Conservation (phyloP, 2,329 filamentous ascomycete genomes). For the Penicillium sp. region DNA sequence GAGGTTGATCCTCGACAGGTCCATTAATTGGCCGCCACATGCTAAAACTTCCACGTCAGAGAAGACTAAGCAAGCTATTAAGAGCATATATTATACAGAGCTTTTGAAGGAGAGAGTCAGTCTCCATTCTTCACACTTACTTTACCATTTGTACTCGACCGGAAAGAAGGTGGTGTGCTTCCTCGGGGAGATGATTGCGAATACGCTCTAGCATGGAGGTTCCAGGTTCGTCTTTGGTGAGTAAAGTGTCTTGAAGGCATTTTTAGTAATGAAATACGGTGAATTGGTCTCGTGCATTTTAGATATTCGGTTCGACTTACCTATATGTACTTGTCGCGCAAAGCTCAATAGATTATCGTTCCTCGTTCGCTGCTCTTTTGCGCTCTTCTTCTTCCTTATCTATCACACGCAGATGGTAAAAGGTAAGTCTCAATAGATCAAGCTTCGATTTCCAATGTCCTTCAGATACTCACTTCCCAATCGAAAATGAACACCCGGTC, state of each 20-base stretch:
- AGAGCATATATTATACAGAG: not conserved
- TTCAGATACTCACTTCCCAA: slow-evolving; percentile 5
- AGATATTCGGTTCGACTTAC: not conserved
- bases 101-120: no score
- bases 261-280: not conserved
- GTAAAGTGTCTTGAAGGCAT: slow-evolving; percentile 1
- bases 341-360: slow-evolving; percentile 6
- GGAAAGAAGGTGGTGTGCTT: slow-evolving; percentile 6
- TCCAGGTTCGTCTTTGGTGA: slow-evolving; percentile 5
- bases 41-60: not conserved
- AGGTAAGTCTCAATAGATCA: not conserved
- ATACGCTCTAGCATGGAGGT: slow-evolving; percentile 9
- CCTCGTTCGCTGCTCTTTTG: slow-evolving; percentile 8
- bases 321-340: slow-evolving; percentile 8
- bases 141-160: slow-evolving; percentile 12
- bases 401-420: not conserved
- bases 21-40: slow-evolving; percentile 8
- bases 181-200: slow-evolving; percentile 11
- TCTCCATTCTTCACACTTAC: not conserved
- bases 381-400: slow-evolving; percentile 10
- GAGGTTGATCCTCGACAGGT: slow-evolving; percentile 8
- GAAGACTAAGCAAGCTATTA: not conserved
- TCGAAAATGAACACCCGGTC: slow-evolving; percentile 8
- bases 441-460: not conserved
- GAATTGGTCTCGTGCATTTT: not conserved